Evolutionary conservation across 371 early-diverging fungal genomes (phyloP).

Genomic region (Cokeromyces recurvatus): DNA sequence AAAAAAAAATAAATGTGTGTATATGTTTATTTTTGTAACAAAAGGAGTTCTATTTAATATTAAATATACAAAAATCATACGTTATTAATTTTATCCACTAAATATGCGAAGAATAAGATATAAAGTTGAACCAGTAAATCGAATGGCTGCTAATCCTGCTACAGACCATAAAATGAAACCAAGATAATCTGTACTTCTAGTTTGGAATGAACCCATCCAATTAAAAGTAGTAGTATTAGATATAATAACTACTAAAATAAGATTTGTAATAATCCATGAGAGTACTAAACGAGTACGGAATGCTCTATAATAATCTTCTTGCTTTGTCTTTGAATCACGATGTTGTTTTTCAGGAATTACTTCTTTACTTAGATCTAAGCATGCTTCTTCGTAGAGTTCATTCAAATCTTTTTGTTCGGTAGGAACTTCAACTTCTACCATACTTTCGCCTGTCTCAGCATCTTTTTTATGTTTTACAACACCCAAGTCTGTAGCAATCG

Average conservation of each 20-base stretch:
- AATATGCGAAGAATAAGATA: conserved; percentile 55
- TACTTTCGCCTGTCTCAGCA: conserved; percentile 25
- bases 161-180: conserved; percentile 85
- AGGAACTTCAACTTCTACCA: conserved; percentile 62
- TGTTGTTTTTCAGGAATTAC: conserved; percentile 47
- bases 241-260: conserved; percentile 57
- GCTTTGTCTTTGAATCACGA: conserved; percentile 69
- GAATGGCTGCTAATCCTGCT: conserved; percentile 64
- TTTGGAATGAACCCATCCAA: conserved; percentile 27
- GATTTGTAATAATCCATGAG: conserved; percentile 79
- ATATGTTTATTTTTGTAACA: too few species aligned
- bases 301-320: conserved; percentile 80
- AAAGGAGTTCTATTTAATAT: too few species aligned
- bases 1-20: too few species aligned
- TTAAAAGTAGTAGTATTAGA: conserved; percentile 27
- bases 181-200: conserved; percentile 46
- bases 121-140: conserved; percentile 70
- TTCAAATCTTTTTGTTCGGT: conserved; percentile 76
- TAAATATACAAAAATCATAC: too few species aligned
- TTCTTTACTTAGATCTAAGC: conserved; percentile 39
- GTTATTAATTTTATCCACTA: too few species aligned
- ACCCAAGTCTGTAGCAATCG: conserved; percentile 39
- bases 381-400: conserved; percentile 63
- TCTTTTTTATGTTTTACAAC: conserved; percentile 37
- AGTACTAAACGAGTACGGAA: conserved; percentile 82